Evolutionary conservation across 768 basidiomycete genomes (phyloP), one percentile per base, ranked within the genome.

Genomic region (Tremella mesenterica): DNA sequence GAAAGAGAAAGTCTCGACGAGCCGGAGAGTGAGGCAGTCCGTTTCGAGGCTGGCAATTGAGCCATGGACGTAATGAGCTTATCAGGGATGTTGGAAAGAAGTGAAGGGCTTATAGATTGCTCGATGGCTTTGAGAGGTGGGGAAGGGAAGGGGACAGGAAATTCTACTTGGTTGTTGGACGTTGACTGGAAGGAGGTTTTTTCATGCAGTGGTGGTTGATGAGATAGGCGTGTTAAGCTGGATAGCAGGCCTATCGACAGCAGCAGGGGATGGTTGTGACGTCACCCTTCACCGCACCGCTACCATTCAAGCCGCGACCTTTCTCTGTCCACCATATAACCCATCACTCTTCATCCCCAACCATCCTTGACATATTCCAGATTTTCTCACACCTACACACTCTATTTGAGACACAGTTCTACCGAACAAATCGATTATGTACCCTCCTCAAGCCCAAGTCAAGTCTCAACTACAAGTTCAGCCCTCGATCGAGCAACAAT

Each of bases 1-100:
- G 61, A 63, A n/a, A 65, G 50, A 3, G 59, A 60, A 23, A 69
- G 49, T 44, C 67, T 60, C 12, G 67, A 56, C 20, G 67, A 69
- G 29, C 67, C 67, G 13, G 58, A 49, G 6, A 54, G 47, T 5
- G 67, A 69, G 23, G 64, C 52, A 10, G 64, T 61, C 14, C 67
- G 57, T 28, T 58, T 23, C 4, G 38, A 8, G 38, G 38, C 5
- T 8, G 59, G 31, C 10, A 44, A 31, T 48, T 53, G 55, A 39
- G 59, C 48, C 59, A 61, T 61, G 34, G 26, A 10, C 25, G 47
- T 29, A 12, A 30, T 23, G 12, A 38, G 49, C 16, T 29, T 25
- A 30, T 28, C n/a, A 41, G 38, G 23, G 38, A 14, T 18, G 14
- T n/a, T 8, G 14, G 38, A 16, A 14, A 41, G 38, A 23, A 14